Evolutionary conservation across 805 yeast genomes (phyloP), one percentile per base, ranked within the genome.

Genomic region (Myxozyma lipomycoides): DNA sequence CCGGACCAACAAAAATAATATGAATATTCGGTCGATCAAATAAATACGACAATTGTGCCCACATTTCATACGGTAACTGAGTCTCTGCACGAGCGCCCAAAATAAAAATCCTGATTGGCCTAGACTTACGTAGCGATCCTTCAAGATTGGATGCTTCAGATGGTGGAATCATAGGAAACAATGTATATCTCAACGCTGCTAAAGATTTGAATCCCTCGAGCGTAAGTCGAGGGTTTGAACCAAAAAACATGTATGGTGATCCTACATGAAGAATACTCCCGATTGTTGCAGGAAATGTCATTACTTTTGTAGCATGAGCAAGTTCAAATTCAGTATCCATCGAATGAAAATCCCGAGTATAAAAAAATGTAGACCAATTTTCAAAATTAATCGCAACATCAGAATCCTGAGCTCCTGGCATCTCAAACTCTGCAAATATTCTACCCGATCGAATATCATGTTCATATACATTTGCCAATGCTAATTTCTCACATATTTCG

Each of bases 301-400:
- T 77, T 78, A 91, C 86, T 67, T 93, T 93, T 18, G 98, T 88
- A 30, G 89, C 90, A 3, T 95, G 95, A 1, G 98, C 98, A 64
- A 91, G 73, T 68, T 91, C 95, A 72, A 87, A 91, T 68, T 90
- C 96, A 3, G 96, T 86, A 69, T 93, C 96, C 98, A 93, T 91
- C 3, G 97, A 91, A 62, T 82, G 84, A 67, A 87, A 93, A 61
- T 84, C 84, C 67, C 98, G 78, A 0, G 98, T 91, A 69, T 91
- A 93, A 65, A 93, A 84, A 63, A 81, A 91, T 7, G 93, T 74
- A 69, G 93, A 98, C 98, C 98, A 93, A 67, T 78, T 82, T 43
- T 82, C 74, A 65, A 88, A 78, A 65, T 88, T 89, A 53, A 89
- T 80, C 34, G 66, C 62, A 55, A 82, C 82, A 64, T 90, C 97